These are phyloP conservation scores for Omphalotus guepiniiformis DNA, from an alignment of 768 basidiomycete species.

Conservation along the genomic window DNA sequence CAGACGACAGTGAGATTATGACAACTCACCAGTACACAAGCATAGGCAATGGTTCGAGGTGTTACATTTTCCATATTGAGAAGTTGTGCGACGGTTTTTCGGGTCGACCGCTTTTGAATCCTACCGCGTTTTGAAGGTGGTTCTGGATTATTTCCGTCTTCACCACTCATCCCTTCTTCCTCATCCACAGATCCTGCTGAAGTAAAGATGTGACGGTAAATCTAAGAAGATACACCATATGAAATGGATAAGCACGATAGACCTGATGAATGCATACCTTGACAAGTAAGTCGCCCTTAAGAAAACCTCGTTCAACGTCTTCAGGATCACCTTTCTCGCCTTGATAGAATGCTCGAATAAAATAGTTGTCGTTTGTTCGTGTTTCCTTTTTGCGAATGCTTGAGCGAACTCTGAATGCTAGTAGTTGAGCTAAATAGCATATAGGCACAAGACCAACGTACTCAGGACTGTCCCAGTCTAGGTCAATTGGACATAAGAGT, in stretches of 20 bases:
- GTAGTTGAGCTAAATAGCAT: slow-evolving; percentile 12
- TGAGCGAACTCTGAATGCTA: slow-evolving; percentile 10
- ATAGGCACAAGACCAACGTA: slow-evolving; percentile 10
- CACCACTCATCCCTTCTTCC: not conserved
- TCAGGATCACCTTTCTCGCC: slow-evolving; percentile 7
- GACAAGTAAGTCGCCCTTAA: slow-evolving; percentile 14
- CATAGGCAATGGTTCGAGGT: slow-evolving; percentile 20
- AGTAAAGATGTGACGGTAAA: slow-evolving; percentile 18
- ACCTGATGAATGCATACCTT: slow-evolving; percentile 11
- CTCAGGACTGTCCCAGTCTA: slow-evolving; percentile 14
- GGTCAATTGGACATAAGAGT: slow-evolving; percentile 18
- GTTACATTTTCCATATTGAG: slow-evolving; percentile 13
- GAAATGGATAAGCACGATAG: not conserved
- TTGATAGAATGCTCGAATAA: slow-evolving; percentile 11
- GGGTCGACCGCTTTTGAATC: not conserved
- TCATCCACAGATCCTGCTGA: slow-evolving; percentile 8
- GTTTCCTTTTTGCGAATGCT: slow-evolving; percentile 14
- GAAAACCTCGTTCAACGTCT: slow-evolving; percentile 15
- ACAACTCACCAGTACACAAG: slow-evolving; percentile 19
- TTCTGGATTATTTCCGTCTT: not conserved
- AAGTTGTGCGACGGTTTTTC: slow-evolving; percentile 7
- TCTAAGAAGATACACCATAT: slow-evolving; percentile 13
- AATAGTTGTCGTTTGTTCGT: slow-evolving; percentile 17
- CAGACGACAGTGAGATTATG: not conserved
- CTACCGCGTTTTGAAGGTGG: not conserved